phyloP scores from a whole-genome alignment of 2,329 filamentous ascomycete species.

The Pyrenochaeta sp. region DNA sequence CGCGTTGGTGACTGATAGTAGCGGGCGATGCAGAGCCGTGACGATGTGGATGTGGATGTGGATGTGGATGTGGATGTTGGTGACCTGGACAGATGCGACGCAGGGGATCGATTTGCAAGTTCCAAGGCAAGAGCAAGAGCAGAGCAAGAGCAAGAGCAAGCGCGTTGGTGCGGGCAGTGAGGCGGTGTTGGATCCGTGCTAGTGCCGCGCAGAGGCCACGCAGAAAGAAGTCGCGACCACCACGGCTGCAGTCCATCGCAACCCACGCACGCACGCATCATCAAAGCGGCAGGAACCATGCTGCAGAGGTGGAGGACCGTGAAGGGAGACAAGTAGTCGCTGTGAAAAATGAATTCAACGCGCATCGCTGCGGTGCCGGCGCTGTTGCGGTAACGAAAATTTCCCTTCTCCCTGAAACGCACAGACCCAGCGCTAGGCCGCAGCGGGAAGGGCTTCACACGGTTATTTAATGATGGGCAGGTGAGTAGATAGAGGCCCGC shows the following conservation, averaged over 20 bases:
- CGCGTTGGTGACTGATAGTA: conserved; percentile 3
- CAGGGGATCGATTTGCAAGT: conserved; percentile 5
- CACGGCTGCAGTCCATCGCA: conserved; percentile 7
- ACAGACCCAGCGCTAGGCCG: conserved; percentile 25
- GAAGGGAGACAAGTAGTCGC: background rate
- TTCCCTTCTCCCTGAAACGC: conserved; percentile 41
- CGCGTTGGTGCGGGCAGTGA: conserved; percentile 17
- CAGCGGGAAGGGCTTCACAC: conserved; percentile 12
- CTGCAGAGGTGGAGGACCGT: background rate
- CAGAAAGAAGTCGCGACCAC: conserved; percentile 22
- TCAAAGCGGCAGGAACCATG: too few species aligned
- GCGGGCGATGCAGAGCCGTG: background rate
- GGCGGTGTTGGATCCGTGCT: conserved; percentile 31
- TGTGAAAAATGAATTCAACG: background rate
- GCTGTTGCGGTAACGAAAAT: conserved; percentile 38
- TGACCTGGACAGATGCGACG: background rate
- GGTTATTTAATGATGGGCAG: conserved; percentile 2
- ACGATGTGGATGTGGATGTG: background rate
- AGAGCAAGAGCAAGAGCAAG: conserved; percentile 13
- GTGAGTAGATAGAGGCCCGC: conserved; percentile 34
- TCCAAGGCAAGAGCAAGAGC: conserved; percentile 14
- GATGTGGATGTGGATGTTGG: background rate
- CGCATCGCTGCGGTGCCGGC: conserved; percentile 24
- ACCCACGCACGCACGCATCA: background rate
- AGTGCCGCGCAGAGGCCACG: conserved; percentile 29